Conservation (phyloP, 495 filamentous ascomycete species). For the Cryomyces minteri region DNA sequence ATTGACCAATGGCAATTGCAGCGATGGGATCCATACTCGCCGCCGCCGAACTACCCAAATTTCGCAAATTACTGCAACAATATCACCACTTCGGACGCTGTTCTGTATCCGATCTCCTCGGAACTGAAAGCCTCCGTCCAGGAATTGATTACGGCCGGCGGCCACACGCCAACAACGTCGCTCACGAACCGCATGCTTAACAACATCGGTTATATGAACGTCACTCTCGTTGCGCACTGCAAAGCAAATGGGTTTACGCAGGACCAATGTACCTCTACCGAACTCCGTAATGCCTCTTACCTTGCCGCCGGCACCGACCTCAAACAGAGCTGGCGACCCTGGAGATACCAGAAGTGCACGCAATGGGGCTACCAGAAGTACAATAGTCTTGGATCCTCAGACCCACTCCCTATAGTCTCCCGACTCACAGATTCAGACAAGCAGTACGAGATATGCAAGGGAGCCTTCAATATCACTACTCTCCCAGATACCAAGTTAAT, state of each 20-base stretch:
- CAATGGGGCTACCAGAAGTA: slow-evolving; percentile 57
- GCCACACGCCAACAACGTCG: slow-evolving; percentile 13
- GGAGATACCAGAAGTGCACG: slow-evolving; percentile 37
- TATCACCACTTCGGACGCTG: slow-evolving; percentile 24
- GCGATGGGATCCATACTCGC: slow-evolving; percentile 47
- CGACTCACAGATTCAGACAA: slow-evolving; percentile 39
- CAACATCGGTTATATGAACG: slow-evolving; percentile 41
- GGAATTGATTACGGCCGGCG: slow-evolving; percentile 34
- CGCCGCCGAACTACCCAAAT: slow-evolving; percentile 22
- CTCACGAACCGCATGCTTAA: slow-evolving; percentile 43
- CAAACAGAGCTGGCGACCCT: slow-evolving; percentile 32
- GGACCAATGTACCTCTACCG: slow-evolving; percentile 34
- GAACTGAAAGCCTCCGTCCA: slow-evolving; percentile 7
- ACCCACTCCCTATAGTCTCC: slow-evolving; percentile 44
- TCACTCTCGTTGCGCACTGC: slow-evolving; percentile 21
- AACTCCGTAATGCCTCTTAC: slow-evolving; percentile 17
- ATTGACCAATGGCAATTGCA: slow-evolving; percentile 38
- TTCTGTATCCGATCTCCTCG: slow-evolving; percentile 28
- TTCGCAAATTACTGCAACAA: slow-evolving; percentile 43
- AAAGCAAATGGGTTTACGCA: slow-evolving; percentile 20
- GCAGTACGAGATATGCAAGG: slow-evolving; percentile 30
- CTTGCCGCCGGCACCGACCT: slow-evolving; percentile 20
- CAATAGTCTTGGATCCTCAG: slow-evolving; percentile 38
- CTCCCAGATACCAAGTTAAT: slow-evolving; percentile 35
- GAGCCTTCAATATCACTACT: slow-evolving; percentile 42